phyloP scores from a whole-genome alignment of 345 rosid genomes.

The Gossypium rotundifolium region DNA sequence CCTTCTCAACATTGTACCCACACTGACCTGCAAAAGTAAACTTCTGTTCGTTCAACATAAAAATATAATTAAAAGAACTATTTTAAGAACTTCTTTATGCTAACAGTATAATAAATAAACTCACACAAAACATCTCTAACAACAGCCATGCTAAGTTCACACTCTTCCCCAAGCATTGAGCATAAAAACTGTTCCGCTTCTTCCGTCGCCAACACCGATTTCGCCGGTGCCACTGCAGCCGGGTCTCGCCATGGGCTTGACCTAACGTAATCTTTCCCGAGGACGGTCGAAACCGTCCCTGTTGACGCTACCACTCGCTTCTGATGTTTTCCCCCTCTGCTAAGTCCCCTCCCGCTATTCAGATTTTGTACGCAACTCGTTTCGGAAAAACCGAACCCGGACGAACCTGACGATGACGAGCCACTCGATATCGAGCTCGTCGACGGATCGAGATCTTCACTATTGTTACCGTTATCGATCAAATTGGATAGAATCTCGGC shows the following conservation, averaged over 20 bases:
- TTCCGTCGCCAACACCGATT: constrained; percentile 33
- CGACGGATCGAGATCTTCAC: constrained; percentile 29
- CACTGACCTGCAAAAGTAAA: constrained; percentile 66
- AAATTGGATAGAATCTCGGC: constrained; percentile 34
- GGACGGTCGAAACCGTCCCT: constrained; percentile 77
- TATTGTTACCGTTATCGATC: constrained; percentile 18
- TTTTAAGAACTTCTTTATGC: not conserved
- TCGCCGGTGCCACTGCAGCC: constrained; percentile 11
- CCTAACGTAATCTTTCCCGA: constrained; percentile 72
- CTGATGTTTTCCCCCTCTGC: constrained; percentile 41
- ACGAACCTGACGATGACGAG: constrained; percentile 33
- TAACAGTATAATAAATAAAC: constrained; percentile 14
- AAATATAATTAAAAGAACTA: not conserved
- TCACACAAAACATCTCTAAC: constrained; percentile 78
- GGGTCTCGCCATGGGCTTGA: constrained; percentile 30
- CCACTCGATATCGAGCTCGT: constrained; percentile 41
- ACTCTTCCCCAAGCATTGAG: constrained; percentile 77
- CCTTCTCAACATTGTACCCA: constrained; percentile 71
- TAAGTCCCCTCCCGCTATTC: constrained; percentile 19
- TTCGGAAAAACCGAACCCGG: constrained; percentile 37
- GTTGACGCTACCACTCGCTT: constrained; percentile 61
- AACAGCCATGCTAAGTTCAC: constrained; percentile 64
- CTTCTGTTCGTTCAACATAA: constrained; percentile 10
- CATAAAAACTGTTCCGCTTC: constrained; percentile 60
- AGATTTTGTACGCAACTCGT: constrained; percentile 19